Conservation (phyloP, 345 rosid genomes). For the Pugionium dolabratum region DNA sequence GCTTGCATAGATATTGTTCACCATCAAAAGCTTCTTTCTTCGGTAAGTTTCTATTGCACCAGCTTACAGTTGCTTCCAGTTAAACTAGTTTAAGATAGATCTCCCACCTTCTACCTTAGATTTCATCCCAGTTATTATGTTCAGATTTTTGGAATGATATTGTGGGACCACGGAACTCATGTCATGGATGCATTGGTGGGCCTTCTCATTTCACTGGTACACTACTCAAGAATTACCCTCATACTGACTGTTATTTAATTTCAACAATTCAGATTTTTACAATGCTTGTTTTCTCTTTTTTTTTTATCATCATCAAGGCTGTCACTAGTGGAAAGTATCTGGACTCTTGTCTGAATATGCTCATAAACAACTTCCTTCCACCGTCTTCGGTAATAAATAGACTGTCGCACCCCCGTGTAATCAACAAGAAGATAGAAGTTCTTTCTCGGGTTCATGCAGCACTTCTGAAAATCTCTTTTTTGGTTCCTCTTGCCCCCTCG, state of each 20-base stretch:
- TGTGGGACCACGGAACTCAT: conserved; percentile 69
- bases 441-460: conserved; percentile 71
- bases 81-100: conserved; percentile 3
- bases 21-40: conserved; percentile 63
- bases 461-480: conserved; percentile 52
- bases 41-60: conserved; percentile 49
- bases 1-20: conserved; percentile 57
- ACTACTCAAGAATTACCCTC: conserved; percentile 15
- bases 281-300: conserved; percentile 14
- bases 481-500: conserved; percentile 77
- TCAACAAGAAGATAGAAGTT: conserved; percentile 59
- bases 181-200: conserved; percentile 73
- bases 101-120: conserved; percentile 14
- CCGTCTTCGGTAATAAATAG: conserved; percentile 40
- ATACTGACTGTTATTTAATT: background rate
- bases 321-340: conserved; percentile 65
- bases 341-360: conserved; percentile 68
- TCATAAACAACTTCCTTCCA: conserved; percentile 64
- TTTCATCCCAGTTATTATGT: conserved; percentile 11
- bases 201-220: conserved; percentile 67
- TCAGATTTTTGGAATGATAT: conserved; percentile 72
- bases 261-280: background rate
- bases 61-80: background rate
- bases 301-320: conserved; percentile 51
- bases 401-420: conserved; percentile 46